phyloP scores from a whole-genome alignment of 768 basidiomycete genomes.

The Pleurotus tuoliensis region DNA sequence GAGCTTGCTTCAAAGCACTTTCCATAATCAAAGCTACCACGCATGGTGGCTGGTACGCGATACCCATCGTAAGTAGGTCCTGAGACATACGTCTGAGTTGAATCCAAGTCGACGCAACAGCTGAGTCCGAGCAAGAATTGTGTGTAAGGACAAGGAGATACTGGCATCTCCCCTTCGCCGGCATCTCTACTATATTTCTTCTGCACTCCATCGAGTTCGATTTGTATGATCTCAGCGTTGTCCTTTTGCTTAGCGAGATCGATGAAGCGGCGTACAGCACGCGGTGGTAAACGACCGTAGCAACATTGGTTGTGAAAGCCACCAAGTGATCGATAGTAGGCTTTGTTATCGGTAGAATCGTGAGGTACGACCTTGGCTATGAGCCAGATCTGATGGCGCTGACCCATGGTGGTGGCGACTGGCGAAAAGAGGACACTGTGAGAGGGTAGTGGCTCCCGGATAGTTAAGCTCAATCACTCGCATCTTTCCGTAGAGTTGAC shows the following conservation, averaged over 20 bases:
- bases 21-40: conserved; percentile 22
- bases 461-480: too few relatives aligned
- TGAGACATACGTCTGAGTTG: conserved; percentile 11
- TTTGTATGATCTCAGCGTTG: conserved; percentile 31
- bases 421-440: too few relatives aligned
- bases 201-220: conserved; percentile 22
- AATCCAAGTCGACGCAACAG: conserved; percentile 25
- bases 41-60: conserved; percentile 19
- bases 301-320: conserved; percentile 38
- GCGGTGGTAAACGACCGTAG: conserved; percentile 29
- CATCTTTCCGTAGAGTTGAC: too few relatives aligned
- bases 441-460: too few relatives aligned
- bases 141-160: conserved; percentile 28
- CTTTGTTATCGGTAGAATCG: conserved; percentile 11
- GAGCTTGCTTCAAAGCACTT: conserved; percentile 3
- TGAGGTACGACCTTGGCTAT: conserved; percentile 29
- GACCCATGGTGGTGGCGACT: conserved; percentile 25
- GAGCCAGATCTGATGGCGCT: conserved; percentile 36
- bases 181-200: conserved; percentile 22
- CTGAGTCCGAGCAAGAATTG: conserved; percentile 24
- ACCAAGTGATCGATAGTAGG: conserved; percentile 35
- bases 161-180: conserved; percentile 12
- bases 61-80: conserved; percentile 13
- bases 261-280: conserved; percentile 27
- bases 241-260: conserved; percentile 28